A percentile compares a stretch with the other conserved stretches of the same genome.
phyloP scores from a whole-genome alignment of 2,329 filamentous ascomycete species.

The Endothia cerciana region DNA sequence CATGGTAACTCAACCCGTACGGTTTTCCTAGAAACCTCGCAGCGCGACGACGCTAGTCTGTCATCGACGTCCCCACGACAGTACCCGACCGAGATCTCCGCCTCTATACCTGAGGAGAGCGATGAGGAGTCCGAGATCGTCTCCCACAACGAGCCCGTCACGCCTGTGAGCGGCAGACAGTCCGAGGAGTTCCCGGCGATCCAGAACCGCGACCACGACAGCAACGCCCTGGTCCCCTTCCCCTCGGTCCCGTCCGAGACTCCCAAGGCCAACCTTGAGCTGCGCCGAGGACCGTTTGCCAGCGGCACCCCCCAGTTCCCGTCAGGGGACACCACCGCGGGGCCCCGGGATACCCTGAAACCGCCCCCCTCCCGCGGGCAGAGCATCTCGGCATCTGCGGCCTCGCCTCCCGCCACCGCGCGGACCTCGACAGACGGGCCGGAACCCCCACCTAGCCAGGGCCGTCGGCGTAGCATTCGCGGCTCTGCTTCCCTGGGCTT shows the following conservation, averaged over 20 bases:
- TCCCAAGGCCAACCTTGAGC: constrained; percentile 18
- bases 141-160: constrained; percentile 62
- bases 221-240: constrained; percentile 33
- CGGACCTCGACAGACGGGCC: constrained; percentile 32
- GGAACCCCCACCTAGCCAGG: constrained; percentile 37
- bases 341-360: constrained; percentile 1
- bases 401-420: constrained; percentile 23
- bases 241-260: constrained; percentile 24
- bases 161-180: constrained; percentile 61
- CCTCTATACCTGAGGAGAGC: constrained; percentile 60
- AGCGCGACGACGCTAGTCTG: constrained; percentile 34
- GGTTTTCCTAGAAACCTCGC: constrained; percentile 23
- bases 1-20: constrained; percentile 28
- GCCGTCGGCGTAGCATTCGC: constrained; percentile 47
- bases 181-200: constrained; percentile 57
- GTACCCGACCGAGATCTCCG: constrained; percentile 53
- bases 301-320: constrained; percentile 17
- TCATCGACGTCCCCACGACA: constrained; percentile 50
- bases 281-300: constrained; percentile 23
- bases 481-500: constrained; percentile 48
- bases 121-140: constrained; percentile 63
- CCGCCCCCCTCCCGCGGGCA: neutral
- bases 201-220: constrained; percentile 43
- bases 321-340: neutral
- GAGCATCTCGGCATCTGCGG: constrained; percentile 12